These are phyloP conservation scores for Wickerhamiella azyma DNA, from an alignment of 805 yeast species.

Conservation along the genomic window DNA sequence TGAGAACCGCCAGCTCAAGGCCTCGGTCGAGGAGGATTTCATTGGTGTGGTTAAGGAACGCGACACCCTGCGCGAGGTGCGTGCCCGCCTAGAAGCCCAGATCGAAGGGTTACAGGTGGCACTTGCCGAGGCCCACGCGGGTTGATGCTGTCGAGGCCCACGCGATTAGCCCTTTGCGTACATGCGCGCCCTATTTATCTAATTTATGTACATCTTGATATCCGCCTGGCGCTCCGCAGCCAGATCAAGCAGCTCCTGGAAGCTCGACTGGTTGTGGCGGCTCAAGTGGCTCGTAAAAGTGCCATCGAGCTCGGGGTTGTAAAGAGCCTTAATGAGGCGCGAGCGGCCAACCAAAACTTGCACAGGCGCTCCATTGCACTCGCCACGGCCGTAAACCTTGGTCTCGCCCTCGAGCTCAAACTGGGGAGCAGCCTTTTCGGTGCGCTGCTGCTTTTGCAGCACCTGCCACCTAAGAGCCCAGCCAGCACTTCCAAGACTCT, in stretches of 20 bases:
- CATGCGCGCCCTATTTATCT: not conserved
- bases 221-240: not conserved
- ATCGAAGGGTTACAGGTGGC: slow-evolving; percentile 19
- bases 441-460: slow-evolving; percentile 33
- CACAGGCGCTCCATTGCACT: slow-evolving; percentile 13
- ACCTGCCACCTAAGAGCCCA: slow-evolving; percentile 80
- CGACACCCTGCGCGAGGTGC: slow-evolving; percentile 13
- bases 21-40: slow-evolving; percentile 10
- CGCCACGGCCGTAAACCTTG: slow-evolving; percentile 36
- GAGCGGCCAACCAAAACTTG: slow-evolving; percentile 52
- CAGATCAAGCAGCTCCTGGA: slow-evolving; percentile 35
- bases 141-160: not conserved
- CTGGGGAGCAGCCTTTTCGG: slow-evolving; percentile 30
- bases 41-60: slow-evolving; percentile 12
- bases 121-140: slow-evolving; percentile 9
- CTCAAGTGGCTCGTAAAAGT: slow-evolving; percentile 36
- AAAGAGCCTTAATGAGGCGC: slow-evolving; percentile 34
- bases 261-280: slow-evolving; percentile 32
- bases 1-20: slow-evolving; percentile 11
- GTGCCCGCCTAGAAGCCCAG: slow-evolving; percentile 16
- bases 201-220: not conserved
- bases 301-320: slow-evolving; percentile 6
- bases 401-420: slow-evolving; percentile 26
- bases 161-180: too few species aligned
- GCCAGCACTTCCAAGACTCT: slow-evolving; percentile 84